These are phyloP conservation scores for Populus nigra DNA, from an alignment of 345 rosid species.

Conservation along the genomic window DNA sequence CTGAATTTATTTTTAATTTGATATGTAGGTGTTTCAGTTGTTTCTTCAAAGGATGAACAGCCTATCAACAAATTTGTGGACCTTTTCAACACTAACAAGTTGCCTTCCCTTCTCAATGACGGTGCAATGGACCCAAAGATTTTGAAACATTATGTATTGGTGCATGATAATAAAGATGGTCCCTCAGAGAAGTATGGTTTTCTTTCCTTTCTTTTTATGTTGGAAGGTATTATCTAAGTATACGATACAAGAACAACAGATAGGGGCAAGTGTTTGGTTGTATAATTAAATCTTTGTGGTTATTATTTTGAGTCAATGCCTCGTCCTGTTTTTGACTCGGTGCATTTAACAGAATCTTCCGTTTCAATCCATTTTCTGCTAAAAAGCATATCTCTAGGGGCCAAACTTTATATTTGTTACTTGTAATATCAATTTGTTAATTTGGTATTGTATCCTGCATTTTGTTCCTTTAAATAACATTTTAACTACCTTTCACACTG, in stretches of 20 bases:
- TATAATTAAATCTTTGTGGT: not conserved
- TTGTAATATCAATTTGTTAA: not conserved
- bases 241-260: not conserved
- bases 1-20: conserved; percentile 14
- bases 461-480: not conserved
- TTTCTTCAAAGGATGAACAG: conserved; percentile 87
- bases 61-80: conserved; percentile 79
- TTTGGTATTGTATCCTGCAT: not conserved
- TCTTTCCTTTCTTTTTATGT: conserved; percentile 20
- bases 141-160: conserved; percentile 74
- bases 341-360: not conserved
- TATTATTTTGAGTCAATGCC: not conserved
- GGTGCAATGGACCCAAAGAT: conserved; percentile 94
- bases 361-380: not conserved
- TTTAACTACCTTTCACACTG: not conserved
- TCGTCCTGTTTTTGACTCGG: not conserved
- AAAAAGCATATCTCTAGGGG: not conserved
- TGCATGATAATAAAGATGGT: conserved; percentile 90
- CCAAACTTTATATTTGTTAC: not conserved
- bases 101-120: conserved; percentile 79
- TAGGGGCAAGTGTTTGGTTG: not conserved
- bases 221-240: not conserved
- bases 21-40: conserved; percentile 81
- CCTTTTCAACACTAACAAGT: conserved; percentile 72
- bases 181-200: conserved; percentile 65